phyloP scores from a whole-genome alignment of 192 early-diverging fungal species.

The Backusella luteola region DNA sequence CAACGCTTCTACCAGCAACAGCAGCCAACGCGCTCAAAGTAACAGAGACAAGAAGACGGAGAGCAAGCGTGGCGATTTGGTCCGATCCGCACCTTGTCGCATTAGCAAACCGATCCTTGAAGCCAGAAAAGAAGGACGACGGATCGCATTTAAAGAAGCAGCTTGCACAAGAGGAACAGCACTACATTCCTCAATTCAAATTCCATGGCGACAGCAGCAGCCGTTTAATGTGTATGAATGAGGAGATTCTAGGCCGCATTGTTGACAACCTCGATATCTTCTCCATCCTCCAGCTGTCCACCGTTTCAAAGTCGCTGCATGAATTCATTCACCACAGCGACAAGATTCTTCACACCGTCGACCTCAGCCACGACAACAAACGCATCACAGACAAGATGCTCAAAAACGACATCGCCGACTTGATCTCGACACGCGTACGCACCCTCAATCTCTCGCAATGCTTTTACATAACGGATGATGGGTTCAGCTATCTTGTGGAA shows the following conservation, averaged over 20 bases:
- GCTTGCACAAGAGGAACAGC: not conserved
- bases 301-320: not conserved
- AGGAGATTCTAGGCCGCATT: not conserved
- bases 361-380: conserved; percentile 60
- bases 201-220: not conserved
- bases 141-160: not conserved
- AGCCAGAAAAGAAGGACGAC: not conserved
- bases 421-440: conserved; percentile 46
- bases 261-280: not conserved
- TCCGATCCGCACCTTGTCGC: conserved; percentile 66
- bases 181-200: not conserved
- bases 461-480: conserved; percentile 68
- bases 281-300: not conserved
- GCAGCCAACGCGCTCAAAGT: conserved; percentile 33
- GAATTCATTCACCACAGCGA: not conserved
- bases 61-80: conserved; percentile 81
- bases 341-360: conserved; percentile 46
- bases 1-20: conserved; percentile 33
- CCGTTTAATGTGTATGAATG: not conserved
- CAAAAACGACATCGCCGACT: conserved; percentile 26
- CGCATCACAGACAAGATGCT: conserved; percentile 52
- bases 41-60: conserved; percentile 40
- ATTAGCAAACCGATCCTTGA: conserved; percentile 47
- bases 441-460: conserved; percentile 60
- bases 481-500: conserved; percentile 43